Percentiles rank a stretch among this genome's conserved stretches.
Evolutionary conservation across 805 yeast species (phyloP).

Genomic region (Lachancea sp.): DNA sequence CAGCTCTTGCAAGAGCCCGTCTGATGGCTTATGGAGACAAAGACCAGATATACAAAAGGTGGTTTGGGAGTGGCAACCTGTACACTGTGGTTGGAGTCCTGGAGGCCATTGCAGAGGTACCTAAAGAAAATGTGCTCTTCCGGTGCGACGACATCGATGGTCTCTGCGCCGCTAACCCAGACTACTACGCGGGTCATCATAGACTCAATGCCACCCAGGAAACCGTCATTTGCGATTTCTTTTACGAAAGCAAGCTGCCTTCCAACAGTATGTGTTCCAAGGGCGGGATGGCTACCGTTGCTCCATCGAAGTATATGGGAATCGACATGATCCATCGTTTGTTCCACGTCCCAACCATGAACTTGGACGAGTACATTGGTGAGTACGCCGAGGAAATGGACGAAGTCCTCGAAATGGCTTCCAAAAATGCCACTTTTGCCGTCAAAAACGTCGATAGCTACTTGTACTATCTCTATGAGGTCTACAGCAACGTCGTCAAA

Average conservation of each 20-base stretch:
- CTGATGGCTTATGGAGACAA: conserved; percentile 31
- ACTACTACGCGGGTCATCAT: conserved; percentile 37
- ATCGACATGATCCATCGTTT: conserved; percentile 36
- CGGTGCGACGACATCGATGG: conserved; percentile 39
- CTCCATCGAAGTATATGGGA: conserved; percentile 32
- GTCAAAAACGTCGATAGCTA: conserved; percentile 33
- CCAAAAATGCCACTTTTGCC: conserved; percentile 30
- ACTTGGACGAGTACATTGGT: conserved; percentile 28
- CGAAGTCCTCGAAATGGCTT: conserved; percentile 33
- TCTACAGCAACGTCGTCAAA: conserved; percentile 17
- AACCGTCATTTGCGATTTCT: conserved; percentile 39
- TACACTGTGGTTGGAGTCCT: conserved; percentile 35
- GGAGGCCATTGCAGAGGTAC: conserved; percentile 31
- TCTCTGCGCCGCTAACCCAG: conserved; percentile 27
- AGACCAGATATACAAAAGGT: conserved; percentile 31
- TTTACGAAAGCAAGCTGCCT: conserved; percentile 30
- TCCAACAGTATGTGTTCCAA: conserved; percentile 32
- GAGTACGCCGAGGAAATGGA: conserved; percentile 35
- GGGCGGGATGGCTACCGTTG: conserved; percentile 30
- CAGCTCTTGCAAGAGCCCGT: conserved; percentile 34
- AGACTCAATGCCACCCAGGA: conserved; percentile 34
- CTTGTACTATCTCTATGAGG: conserved; percentile 31
- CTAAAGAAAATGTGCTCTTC: conserved; percentile 32
- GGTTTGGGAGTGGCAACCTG: conserved; percentile 36
- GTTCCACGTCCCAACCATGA: conserved; percentile 33